A percentile compares a stretch with the other conserved stretches of the same genome.
Conservation (phyloP, 2,329 filamentous ascomycete species). For the Ramularia collo-cygni region DNA sequence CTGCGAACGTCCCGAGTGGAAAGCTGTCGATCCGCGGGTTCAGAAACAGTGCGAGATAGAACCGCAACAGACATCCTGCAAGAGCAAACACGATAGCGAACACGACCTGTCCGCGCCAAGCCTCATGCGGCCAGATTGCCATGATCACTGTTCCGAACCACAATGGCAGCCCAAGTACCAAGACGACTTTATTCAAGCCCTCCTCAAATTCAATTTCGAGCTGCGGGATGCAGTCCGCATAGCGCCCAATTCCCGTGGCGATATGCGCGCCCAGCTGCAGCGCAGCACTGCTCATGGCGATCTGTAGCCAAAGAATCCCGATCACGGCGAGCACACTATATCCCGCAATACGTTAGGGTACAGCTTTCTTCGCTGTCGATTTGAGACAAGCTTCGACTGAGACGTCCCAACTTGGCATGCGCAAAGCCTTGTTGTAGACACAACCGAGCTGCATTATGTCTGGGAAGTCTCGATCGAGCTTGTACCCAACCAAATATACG, state of each 20-base stretch:
- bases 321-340: constrained; percentile 74
- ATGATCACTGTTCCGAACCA: constrained; percentile 72
- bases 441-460: too few species aligned
- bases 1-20: constrained; percentile 73
- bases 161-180: constrained; percentile 59
- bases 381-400: too few species aligned
- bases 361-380: too few species aligned
- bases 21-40: constrained; percentile 61
- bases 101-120: constrained; percentile 65
- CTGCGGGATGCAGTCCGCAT: constrained; percentile 55
- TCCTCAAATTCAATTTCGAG: constrained; percentile 47
- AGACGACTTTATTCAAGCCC: constrained; percentile 55
- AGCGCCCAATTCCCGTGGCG: constrained; percentile 52
- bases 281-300: constrained; percentile 60
- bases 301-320: constrained; percentile 61
- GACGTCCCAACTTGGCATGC: too few species aligned
- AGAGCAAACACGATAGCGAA: constrained; percentile 77
- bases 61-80: constrained; percentile 64
- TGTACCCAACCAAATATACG: too few species aligned
- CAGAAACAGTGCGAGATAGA: constrained; percentile 60
- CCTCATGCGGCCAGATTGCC: constrained; percentile 55
- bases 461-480: too few species aligned
- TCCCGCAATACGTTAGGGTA: too few species aligned
- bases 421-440: too few species aligned
- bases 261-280: constrained; percentile 70